These are phyloP conservation scores for Mycosarcoma maydis DNA, from an alignment of 1,284 basidiomycete genomes.

Conservation along the genomic window DNA sequence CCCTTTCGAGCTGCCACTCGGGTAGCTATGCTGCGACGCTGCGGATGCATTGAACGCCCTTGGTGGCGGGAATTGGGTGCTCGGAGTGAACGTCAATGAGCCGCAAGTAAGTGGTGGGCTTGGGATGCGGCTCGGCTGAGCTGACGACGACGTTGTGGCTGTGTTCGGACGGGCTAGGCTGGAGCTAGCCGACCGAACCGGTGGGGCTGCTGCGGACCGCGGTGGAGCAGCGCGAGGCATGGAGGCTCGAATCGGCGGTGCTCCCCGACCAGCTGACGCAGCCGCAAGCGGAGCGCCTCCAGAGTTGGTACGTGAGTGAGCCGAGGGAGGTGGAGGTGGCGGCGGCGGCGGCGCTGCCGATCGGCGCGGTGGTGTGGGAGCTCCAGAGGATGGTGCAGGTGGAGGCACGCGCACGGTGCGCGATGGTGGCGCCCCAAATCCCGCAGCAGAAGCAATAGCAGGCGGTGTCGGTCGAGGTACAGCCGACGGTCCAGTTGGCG, in stretches of 20 bases:
- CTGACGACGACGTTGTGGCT: constrained; percentile 26
- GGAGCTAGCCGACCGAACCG: constrained; percentile 46
- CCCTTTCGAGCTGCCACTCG: constrained; percentile 38
- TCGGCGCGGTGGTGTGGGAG: constrained; percentile 72
- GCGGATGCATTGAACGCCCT: constrained; percentile 34
- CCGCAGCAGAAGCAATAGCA: constrained; percentile 1
- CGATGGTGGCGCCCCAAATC: constrained; percentile 15
- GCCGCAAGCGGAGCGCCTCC: constrained; percentile 28
- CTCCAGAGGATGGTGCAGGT: constrained; percentile 18
- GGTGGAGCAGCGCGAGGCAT: constrained; percentile 73
- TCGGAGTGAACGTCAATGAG: constrained; percentile 31
- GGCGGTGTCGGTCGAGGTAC: constrained; percentile 23
- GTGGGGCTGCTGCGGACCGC: constrained; percentile 69
- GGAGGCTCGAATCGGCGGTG: constrained; percentile 75
- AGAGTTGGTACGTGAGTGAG: constrained; percentile 39
- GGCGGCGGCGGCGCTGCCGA: constrained; percentile 87
- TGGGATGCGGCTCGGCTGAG: constrained; percentile 15
- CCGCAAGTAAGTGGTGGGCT: constrained; percentile 37
- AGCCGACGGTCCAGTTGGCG: constrained; percentile 18
- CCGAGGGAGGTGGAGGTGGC: constrained; percentile 50
- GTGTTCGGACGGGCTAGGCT: constrained; percentile 23
- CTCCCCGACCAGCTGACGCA: constrained; percentile 77
- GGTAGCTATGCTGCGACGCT: constrained; percentile 39
- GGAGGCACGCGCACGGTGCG: constrained; percentile 27
- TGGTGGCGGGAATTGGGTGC: constrained; percentile 39